Evolutionary conservation across 2,329 filamentous ascomycete genomes (phyloP), one percentile per base, ranked within the genome.

Genomic region (Pseudomassariella vexata): DNA sequence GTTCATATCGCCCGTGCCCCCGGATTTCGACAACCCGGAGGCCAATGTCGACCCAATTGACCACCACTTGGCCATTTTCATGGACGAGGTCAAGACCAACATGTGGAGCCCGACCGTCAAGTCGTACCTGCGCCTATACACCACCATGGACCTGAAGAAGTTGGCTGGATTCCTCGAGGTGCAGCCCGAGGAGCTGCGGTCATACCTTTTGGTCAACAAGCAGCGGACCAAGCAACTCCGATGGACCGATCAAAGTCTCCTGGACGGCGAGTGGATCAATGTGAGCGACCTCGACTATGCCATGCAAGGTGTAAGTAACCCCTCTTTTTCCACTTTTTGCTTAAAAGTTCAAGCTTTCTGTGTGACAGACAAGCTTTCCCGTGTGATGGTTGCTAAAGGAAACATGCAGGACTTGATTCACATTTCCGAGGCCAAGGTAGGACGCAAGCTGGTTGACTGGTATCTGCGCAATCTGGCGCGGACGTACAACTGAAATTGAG

Each of bases 21-120:
- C 92, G 32, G 89, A 98, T 68, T 98, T 98, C 62, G 92, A 96
- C 59, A 90, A 94, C 75, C 88, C 92, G 42, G 81, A 89, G 63
- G 67, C 89, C 66, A 98, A 98, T 72, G 74, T 96, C 52, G 92
- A 98, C 68, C 92, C 92, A 25, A 79, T 95, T 46, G 90, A 98
- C 69, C 92, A 98, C 73, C 90, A 98, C 66, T 79, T 95, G 45
- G 74, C 85, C 52, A 84, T 98, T 66, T 98, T 98, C 74, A 96
- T 98, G 90, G 89, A 95, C 50, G 92, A 98, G 71, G 90, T 98
- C 63, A 95, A 94, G 79, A 95, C 87, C 66, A 96, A 94, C 66
- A 92, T 98, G 78, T 94, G 80, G 80, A 90, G 86, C 60, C 92
- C 92, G 26, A 95, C 89, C 27, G 85, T 98, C 60, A 95, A 94